These are phyloP conservation scores for Aspergillus puulaauensis DNA, from an alignment of 2,329 filamentous ascomycete species.

Conservation along the genomic window DNA sequence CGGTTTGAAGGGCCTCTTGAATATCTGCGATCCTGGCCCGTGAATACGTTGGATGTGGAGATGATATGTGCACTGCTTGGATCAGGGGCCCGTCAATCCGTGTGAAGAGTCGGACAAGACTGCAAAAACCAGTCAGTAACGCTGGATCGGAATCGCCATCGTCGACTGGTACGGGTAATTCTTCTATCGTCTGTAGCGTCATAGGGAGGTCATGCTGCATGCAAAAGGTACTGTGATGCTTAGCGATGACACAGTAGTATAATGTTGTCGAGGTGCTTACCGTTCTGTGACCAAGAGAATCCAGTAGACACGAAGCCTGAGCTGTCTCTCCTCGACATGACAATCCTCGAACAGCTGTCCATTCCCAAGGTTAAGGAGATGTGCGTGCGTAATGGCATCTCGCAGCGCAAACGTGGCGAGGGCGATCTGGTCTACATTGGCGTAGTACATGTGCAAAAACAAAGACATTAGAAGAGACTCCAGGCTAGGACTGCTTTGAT, in stretches of 20 bases:
- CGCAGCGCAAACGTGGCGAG: conserved; percentile 10
- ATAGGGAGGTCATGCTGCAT: conserved; percentile 10
- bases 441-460: conserved; percentile 12
- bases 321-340: background rate
- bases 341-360: background rate
- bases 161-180: conserved; percentile 2
- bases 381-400: conserved; percentile 7
- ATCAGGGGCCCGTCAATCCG: conserved; percentile 8
- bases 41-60: background rate
- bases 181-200: conserved; percentile 8
- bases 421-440: conserved; percentile 7
- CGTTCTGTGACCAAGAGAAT: conserved; percentile 8
- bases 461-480: conserved; percentile 8
- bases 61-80: background rate
- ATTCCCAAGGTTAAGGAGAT: conserved; percentile 1
- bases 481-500: background rate
- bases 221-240: conserved; percentile 6
- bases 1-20: conserved; percentile 1
- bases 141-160: conserved; percentile 3
- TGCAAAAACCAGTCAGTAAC: conserved; percentile 3
- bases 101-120: conserved; percentile 6
- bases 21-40: conserved; percentile 5
- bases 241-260: background rate
- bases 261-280: background rate
- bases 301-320: conserved; percentile 9